Evolutionary conservation across 768 basidiomycete genomes (phyloP).

Genomic region (Trametes meyenii): DNA sequence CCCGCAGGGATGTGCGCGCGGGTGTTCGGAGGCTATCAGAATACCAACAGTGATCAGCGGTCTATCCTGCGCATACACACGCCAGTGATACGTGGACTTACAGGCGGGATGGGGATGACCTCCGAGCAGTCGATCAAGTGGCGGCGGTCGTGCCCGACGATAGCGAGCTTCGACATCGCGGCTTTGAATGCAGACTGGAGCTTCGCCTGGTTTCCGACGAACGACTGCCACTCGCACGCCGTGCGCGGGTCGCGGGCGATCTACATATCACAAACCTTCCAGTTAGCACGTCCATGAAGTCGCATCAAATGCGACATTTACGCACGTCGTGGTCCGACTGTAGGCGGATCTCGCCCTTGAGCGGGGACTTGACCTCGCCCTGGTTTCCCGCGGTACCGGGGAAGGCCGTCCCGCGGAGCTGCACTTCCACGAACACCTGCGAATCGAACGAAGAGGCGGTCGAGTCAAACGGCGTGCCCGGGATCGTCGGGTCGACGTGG

Average conservation of each 20-base stretch:
- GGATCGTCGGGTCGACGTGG: slow-evolving; percentile 28
- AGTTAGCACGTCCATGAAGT: background rate
- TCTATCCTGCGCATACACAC: background rate
- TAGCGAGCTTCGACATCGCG: slow-evolving; percentile 31
- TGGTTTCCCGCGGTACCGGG: slow-evolving; percentile 29
- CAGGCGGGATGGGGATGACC: slow-evolving; percentile 24
- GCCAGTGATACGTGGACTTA: background rate
- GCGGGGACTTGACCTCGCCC: slow-evolving; percentile 32
- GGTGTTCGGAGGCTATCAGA: slow-evolving; percentile 1
- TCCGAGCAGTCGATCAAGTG: slow-evolving; percentile 31
- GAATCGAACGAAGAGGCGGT: slow-evolving; percentile 25
- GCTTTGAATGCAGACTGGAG: slow-evolving; percentile 24
- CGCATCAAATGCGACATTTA: background rate
- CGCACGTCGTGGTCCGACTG: slow-evolving; percentile 30
- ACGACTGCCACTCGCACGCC: slow-evolving; percentile 35
- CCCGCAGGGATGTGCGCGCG: slow-evolving; percentile 15
- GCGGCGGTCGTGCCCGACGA: slow-evolving; percentile 25
- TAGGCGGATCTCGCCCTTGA: slow-evolving; percentile 35
- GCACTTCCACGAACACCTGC: slow-evolving; percentile 30
- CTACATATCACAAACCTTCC: background rate
- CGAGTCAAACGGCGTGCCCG: slow-evolving; percentile 28
- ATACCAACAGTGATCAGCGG: background rate
- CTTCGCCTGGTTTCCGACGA: slow-evolving; percentile 30
- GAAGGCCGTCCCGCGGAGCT: slow-evolving; percentile 29
- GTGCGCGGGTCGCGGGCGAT: slow-evolving; percentile 35